Evolutionary conservation across 2,329 filamentous ascomycete species (phyloP).

Genomic region (Cladobotryum mycophilum): DNA sequence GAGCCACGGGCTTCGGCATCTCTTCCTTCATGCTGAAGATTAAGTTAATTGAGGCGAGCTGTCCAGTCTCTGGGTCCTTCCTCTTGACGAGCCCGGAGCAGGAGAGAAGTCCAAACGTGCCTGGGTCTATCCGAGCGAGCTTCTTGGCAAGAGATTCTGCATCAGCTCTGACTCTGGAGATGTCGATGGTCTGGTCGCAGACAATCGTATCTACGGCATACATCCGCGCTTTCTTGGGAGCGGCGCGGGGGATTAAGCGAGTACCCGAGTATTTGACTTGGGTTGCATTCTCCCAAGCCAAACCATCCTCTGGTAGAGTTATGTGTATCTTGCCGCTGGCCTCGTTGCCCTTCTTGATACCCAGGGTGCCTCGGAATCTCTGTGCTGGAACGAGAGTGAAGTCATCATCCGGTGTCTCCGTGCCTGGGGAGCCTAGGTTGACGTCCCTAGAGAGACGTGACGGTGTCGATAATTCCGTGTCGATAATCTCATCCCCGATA

Average conservation of each 20-base stretch:
- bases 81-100: conserved; percentile 19
- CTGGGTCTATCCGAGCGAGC: background rate
- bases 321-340: background rate
- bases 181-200: conserved; percentile 14
- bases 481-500: conserved; percentile 15
- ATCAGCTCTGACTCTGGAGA: conserved; percentile 8
- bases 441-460: background rate
- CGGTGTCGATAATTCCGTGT: conserved; percentile 10
- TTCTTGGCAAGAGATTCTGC: conserved; percentile 10
- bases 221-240: conserved; percentile 12
- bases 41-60: conserved; percentile 10
- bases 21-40: conserved; percentile 6
- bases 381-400: background rate
- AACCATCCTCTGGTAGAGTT: background rate
- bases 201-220: conserved; percentile 18
- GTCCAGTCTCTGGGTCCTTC: background rate
- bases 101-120: background rate
- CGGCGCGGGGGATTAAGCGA: conserved; percentile 19
- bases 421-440: background rate
- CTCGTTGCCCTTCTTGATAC: background rate
- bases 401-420: background rate
- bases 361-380: background rate
- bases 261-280: conserved; percentile 13
- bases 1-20: background rate
- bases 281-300: conserved; percentile 2